These are phyloP conservation scores for Coelastrella sp. DNA, from an alignment of 139 green algal genomes.

Conservation along the genomic window DNA sequence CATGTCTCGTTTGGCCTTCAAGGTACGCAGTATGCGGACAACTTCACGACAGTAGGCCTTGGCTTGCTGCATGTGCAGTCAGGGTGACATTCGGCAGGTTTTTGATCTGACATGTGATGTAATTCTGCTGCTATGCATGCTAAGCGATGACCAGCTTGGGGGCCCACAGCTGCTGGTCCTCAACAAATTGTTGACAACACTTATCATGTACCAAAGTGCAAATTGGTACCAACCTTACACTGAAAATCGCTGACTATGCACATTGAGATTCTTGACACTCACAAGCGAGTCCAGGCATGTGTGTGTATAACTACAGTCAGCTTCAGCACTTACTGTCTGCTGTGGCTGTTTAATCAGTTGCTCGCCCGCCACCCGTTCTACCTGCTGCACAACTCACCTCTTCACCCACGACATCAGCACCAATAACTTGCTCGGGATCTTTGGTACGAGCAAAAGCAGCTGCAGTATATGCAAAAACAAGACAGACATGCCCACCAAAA, in stretches of 20 bases:
- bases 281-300: no score
- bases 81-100: background rate
- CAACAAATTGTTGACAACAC: no score
- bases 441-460: constrained; percentile 65
- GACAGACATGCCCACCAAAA: background rate
- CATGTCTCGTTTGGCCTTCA: constrained; percentile 88
- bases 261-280: background rate
- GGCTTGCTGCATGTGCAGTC: constrained; percentile 61
- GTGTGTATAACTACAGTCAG: no score
- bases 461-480: constrained; percentile 31
- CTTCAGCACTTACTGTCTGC: background rate
- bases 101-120: background rate
- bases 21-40: constrained; percentile 68
- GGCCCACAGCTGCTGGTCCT: no score
- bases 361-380: background rate
- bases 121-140: background rate
- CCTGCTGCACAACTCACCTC: constrained; percentile 47
- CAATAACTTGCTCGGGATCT: constrained; percentile 62
- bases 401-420: constrained; percentile 63
- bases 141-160: no score
- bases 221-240: no score
- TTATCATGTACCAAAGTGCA: no score
- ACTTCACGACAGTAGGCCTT: constrained; percentile 81
- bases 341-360: background rate
- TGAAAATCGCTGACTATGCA: no score